Evolutionary conservation across 352 stramenopile species (phyloP), one percentile per base, ranked within the genome.

Genomic region (Globisporangium orthogonon): DNA sequence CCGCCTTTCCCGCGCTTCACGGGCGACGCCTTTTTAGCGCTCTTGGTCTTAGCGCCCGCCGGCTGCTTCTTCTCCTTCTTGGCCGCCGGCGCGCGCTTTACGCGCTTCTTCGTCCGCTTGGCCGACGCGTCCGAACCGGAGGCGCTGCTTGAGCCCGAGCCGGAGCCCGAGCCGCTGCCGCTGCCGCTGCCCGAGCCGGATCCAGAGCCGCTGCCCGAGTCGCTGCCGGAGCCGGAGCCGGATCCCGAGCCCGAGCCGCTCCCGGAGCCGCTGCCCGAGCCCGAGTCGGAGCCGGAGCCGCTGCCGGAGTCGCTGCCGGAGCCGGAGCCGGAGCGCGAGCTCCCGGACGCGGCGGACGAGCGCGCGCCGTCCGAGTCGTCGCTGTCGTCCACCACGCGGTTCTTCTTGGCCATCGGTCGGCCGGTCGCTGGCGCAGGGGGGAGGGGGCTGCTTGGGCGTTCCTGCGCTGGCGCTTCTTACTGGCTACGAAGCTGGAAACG

Each of bases 331-430:
- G 53, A 66, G 18, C 78, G 70, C 2, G 78, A 89, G 52, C 75
- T 86, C 54, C 75, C 73, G 9, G 77, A 87, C 2, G 63, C 74
- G 13, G 54, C 49, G 18, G 73, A 83, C 53, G 80, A 88, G 56
- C 67, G 58, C 29, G 59, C 65, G 48, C 66, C 75, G 47, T 90
- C 79, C 53, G 73, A 85, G 62, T 89, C 80, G 68, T 87, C 81
- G 66, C 81, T 91, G 55, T 84, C 81, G 28, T 69, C 66, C 47
- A 88, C 70, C 51, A 84, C 78, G 65, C 64, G 60, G 40, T 83
- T 81, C 74, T 89, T 91, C 53, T 73, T 73, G 37, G 71, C 73
- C 69, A 41, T 37, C 18, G 50, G 28, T 18, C n/a, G 10, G 17
- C 15, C 5, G 10, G 39, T 7, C 33, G 47, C 18, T 18, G 15